Evolutionary conservation across 257 asterid genomes (phyloP).

Genomic region (Nicotiana paniculata): DNA sequence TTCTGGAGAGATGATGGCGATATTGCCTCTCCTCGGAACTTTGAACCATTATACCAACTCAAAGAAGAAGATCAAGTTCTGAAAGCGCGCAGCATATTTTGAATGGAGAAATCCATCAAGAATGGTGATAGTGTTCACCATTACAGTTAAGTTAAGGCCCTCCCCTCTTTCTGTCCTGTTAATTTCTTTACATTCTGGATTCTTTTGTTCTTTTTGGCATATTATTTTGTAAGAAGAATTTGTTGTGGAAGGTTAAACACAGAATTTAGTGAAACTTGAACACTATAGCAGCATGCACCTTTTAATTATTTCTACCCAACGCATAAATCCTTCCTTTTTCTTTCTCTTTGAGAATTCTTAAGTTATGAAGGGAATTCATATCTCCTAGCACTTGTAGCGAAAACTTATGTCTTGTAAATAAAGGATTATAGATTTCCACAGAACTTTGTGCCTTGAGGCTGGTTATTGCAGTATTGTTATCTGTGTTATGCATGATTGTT

Average conservation of each 20-base stretch:
- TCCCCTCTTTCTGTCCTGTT: constrained; percentile 1
- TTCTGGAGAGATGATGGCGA: not conserved
- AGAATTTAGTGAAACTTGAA: constrained; percentile 11
- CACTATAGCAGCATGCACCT: constrained; percentile 1
- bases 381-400: not conserved
- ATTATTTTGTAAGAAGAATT: constrained; percentile 35
- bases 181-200: constrained; percentile 14
- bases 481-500: too few relatives aligned
- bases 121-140: constrained; percentile 23
- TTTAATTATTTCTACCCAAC: not conserved
- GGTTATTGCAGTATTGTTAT: too few relatives aligned
- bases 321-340: not conserved
- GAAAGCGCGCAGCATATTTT: not conserved
- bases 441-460: not conserved
- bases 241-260: not conserved
- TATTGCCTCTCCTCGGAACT: not conserved
- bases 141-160: not conserved
- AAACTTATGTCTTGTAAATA: not conserved
- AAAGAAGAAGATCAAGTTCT: not conserved
- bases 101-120: not conserved
- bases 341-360: not conserved
- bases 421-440: not conserved
- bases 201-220: constrained; percentile 23
- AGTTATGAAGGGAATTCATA: not conserved
- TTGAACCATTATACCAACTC: not conserved